Evolutionary conservation across 106 monocot genomes (phyloP).

Genomic region (Dendrobium nobile): DNA sequence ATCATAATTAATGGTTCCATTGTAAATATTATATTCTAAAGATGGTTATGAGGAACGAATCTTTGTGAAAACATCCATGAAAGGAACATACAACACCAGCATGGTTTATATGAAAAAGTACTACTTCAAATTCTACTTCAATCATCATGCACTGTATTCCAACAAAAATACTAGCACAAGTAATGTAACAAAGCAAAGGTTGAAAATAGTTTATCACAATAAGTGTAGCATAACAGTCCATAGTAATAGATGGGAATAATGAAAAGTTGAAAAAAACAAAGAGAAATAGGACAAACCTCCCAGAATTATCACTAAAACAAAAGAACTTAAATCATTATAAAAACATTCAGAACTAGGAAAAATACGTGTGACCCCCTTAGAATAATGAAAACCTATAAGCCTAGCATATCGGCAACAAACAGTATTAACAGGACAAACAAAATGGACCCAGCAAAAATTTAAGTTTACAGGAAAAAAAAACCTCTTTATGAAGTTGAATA

Average conservation of each 20-base stretch:
- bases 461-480: constrained; percentile 9
- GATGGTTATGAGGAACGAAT: background rate
- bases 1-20: background rate
- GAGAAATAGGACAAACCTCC: background rate
- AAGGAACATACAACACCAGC: background rate
- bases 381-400: background rate
- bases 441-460: background rate
- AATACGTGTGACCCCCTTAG: background rate
- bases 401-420: background rate
- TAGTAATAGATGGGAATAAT: background rate
- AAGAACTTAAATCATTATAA: background rate
- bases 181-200: background rate
- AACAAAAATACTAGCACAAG: background rate
- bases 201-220: background rate
- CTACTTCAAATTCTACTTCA: background rate
- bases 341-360: background rate
- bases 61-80: background rate
- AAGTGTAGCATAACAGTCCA: background rate
- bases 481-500: constrained; percentile 72
- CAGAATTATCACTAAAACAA: background rate
- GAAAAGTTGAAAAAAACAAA: background rate
- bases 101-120: background rate
- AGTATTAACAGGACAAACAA: background rate
- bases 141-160: background rate
- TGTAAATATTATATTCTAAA: background rate